Percentiles rank a stretch among this genome's conserved stretches.
phyloP scores from a whole-genome alignment of 1,139 yeast species.

The Taphrina confusa region DNA sequence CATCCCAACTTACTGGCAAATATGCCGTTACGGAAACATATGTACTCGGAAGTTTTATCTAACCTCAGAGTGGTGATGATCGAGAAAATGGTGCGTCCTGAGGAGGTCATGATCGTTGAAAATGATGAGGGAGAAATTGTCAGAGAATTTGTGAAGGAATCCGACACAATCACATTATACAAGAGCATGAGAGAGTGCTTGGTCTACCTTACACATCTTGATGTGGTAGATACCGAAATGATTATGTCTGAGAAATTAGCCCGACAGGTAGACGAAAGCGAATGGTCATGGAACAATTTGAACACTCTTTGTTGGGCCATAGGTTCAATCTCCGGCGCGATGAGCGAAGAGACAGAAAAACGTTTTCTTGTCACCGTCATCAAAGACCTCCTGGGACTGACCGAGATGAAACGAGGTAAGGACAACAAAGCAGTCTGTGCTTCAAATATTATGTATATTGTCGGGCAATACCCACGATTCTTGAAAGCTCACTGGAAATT shows the following conservation, averaged over 20 bases:
- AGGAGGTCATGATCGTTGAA: constrained; percentile 83
- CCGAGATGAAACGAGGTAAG: constrained; percentile 95
- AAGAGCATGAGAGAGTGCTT: constrained; percentile 94
- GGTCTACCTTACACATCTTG: constrained; percentile 91
- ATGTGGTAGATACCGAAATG: constrained; percentile 88
- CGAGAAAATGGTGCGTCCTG: constrained; percentile 98
- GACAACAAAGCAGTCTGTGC: constrained; percentile 99
- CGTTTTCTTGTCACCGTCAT: constrained; percentile 88
- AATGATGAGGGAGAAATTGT: constrained; percentile 99
- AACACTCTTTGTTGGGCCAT: constrained; percentile 99
- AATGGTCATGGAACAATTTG: constrained; percentile 99
- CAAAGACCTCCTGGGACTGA: constrained; percentile 82
- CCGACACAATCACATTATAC: constrained; percentile 92
- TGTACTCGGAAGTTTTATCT: constrained; percentile 71
- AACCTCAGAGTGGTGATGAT: constrained; percentile 85
- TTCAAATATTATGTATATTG: constrained; percentile 97
- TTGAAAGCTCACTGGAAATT: constrained; percentile 98
- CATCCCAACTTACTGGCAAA: constrained; percentile 75
- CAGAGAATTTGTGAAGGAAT: constrained; percentile 93
- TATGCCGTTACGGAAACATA: constrained; percentile 82
- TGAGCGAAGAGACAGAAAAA: constrained; percentile 98
- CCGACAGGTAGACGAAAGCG: constrained; percentile 90
- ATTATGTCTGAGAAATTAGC: constrained; percentile 91
- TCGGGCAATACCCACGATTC: constrained; percentile 97
- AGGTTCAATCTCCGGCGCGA: constrained; percentile 97